Evolutionary conservation across 2,329 filamentous ascomycete genomes (phyloP).

Genomic region (Fusarium kyushuense): DNA sequence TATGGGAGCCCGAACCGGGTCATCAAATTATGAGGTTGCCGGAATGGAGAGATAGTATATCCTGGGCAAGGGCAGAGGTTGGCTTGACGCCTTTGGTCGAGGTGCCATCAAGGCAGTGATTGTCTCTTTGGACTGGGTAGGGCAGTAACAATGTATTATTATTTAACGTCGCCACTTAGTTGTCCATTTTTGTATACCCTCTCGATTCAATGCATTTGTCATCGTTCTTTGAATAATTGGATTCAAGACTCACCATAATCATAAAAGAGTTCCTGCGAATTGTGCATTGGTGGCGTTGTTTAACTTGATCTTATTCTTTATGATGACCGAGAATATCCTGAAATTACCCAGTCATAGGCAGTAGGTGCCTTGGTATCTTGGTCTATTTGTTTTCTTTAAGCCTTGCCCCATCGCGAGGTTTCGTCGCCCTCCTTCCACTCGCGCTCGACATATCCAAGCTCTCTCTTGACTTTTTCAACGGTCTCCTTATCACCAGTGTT

Average conservation of each 20-base stretch:
- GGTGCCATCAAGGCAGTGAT: background rate
- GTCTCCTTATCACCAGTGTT: constrained; percentile 89
- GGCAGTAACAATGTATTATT: background rate
- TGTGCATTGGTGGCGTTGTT: background rate
- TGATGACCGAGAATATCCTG: background rate
- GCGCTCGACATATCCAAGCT: constrained; percentile 87
- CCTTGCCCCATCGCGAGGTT: constrained; percentile 80
- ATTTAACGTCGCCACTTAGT: background rate
- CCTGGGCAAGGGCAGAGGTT: constrained; percentile 41
- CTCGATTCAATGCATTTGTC: background rate
- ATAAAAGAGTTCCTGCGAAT: background rate
- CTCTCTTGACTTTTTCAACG: constrained; percentile 84
- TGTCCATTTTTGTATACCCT: background rate
- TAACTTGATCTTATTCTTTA: constrained; percentile 5
- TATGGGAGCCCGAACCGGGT: constrained; percentile 10
- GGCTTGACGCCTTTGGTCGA: constrained; percentile 5
- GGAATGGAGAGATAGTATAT: constrained; percentile 39
- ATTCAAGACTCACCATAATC: background rate
- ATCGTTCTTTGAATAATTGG: background rate
- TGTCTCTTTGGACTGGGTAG: background rate
- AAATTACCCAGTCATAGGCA: constrained; percentile 2
- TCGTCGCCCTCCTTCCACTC: constrained; percentile 88
- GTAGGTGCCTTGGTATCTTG: constrained; percentile 30
- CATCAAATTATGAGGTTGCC: constrained; percentile 5
- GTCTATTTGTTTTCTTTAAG: constrained; percentile 29